Conservation (phyloP, 805 yeast genomes). For the Lachancea mirantina region DNA sequence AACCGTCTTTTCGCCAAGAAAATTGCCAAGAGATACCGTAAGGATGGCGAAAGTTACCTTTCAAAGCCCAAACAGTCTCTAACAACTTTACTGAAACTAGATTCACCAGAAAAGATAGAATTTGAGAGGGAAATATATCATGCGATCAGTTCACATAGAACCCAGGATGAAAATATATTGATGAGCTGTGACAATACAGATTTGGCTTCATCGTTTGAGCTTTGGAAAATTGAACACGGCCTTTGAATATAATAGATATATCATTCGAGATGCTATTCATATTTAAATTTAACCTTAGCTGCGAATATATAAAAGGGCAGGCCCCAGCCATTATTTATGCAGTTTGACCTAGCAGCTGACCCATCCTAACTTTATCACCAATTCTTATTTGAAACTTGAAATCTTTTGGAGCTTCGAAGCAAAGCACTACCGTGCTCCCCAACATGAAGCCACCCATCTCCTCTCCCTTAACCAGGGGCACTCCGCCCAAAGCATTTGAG, state of each 20-base stretch:
- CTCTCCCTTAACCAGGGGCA: constrained; percentile 83
- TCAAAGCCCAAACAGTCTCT: too few species aligned
- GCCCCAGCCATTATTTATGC: constrained; percentile 1
- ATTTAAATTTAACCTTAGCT: too few species aligned
- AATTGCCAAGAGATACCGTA: too few species aligned
- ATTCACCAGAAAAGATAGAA: constrained; percentile 1
- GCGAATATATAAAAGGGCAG: too few species aligned
- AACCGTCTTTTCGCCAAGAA: too few species aligned
- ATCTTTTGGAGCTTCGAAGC: constrained; percentile 86
- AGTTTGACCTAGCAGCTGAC: constrained; percentile 61
- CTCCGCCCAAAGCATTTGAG: constrained; percentile 69
- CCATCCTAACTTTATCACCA: constrained; percentile 81
- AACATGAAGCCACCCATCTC: constrained; percentile 96
- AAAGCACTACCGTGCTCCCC: constrained; percentile 94
- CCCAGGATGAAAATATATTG: constrained; percentile 4
- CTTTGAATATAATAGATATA: constrained; percentile 3
- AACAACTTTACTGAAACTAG: constrained; percentile 1
- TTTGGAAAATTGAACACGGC: constrained; percentile 21
- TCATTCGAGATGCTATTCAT: too few species aligned
- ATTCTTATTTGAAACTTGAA: constrained; percentile 62
- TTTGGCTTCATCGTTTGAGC: constrained; percentile 20
- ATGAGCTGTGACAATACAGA: constrained; percentile 12
- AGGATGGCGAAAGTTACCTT: too few species aligned
- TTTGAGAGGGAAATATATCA: constrained; percentile 2
- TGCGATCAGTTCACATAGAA: too few species aligned